Evolutionary conservation across 768 basidiomycete species (phyloP).

Genomic region (Pisolithus microcarpus): DNA sequence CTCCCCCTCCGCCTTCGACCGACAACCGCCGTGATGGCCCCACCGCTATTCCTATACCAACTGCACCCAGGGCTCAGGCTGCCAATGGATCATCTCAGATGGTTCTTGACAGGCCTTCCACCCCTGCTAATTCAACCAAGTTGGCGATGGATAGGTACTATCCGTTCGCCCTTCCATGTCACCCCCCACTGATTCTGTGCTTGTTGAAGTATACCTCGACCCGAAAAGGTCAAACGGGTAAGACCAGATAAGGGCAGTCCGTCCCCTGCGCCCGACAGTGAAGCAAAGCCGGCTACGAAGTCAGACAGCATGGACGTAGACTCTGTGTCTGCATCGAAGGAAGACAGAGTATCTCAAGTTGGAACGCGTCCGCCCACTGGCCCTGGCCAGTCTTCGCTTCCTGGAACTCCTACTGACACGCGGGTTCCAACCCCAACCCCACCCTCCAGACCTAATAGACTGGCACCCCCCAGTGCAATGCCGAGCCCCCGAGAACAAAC

Average conservation of each 20-base stretch:
- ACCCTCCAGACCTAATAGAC: conserved; percentile 13
- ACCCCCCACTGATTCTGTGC: conserved; percentile 5
- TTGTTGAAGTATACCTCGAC: conserved; percentile 55
- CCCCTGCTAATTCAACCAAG: conserved; percentile 38
- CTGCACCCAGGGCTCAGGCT: conserved; percentile 52
- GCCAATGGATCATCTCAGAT: conserved; percentile 22
- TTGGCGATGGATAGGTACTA: conserved; percentile 60
- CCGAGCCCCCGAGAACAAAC: conserved; percentile 28
- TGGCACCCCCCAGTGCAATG: conserved; percentile 6
- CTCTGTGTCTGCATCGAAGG: conserved; percentile 13
- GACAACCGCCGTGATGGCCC: conserved; percentile 34
- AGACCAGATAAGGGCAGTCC: conserved; percentile 32
- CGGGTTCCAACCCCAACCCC: conserved; percentile 10
- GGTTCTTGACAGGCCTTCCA: conserved; percentile 25
- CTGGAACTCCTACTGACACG: conserved; percentile 11
- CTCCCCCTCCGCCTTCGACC: conserved; percentile 20
- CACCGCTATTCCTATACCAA: conserved; percentile 22
- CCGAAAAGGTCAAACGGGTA: conserved; percentile 70
- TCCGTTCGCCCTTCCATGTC: neutral
- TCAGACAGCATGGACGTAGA: conserved; percentile 34
- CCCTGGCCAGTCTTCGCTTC: conserved; percentile 10
- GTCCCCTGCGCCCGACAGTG: conserved; percentile 29
- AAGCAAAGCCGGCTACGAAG: conserved; percentile 16
- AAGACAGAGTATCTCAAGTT: conserved; percentile 16
- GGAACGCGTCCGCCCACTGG: conserved; percentile 13